Evolutionary conservation across 306 rosid species (phyloP).

Genomic region (Fragaria iinumae): DNA sequence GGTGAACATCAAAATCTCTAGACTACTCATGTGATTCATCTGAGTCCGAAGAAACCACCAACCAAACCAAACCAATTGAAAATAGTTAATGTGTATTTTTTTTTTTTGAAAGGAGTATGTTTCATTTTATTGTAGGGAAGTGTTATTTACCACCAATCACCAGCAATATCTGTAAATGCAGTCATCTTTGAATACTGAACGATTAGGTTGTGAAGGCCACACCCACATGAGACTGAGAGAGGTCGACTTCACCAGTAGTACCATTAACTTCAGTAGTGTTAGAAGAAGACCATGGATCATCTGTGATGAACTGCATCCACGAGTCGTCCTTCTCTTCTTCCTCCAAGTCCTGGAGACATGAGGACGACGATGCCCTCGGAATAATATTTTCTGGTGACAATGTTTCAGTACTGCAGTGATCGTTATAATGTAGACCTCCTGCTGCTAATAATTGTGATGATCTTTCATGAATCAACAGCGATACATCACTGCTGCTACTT

Average conservation of each 20-base stretch:
- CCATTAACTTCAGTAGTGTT: conserved; percentile 26
- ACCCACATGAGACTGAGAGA: conserved; percentile 46
- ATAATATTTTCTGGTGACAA: conserved; percentile 68
- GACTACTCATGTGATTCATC: conserved; percentile 13
- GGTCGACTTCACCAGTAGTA: conserved; percentile 46
- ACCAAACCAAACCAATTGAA: conserved; percentile 41
- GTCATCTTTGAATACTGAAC: not conserved
- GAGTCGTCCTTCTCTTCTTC: conserved; percentile 94
- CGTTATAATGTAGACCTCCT: conserved; percentile 41
- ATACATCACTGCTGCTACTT: conserved; percentile 38
- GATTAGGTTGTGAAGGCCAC: conserved; percentile 64
- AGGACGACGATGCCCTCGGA: conserved; percentile 60
- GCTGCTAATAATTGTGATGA: conserved; percentile 31
- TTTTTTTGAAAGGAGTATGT: not conserved
- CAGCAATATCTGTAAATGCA: not conserved
- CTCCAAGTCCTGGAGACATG: conserved; percentile 46
- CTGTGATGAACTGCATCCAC: conserved; percentile 96
- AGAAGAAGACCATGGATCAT: conserved; percentile 87
- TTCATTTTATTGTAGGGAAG: conserved; percentile 14
- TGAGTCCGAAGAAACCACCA: conserved; percentile 56
- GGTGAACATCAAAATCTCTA: conserved; percentile 41
- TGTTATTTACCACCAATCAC: conserved; percentile 62
- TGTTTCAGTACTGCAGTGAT: conserved; percentile 44
- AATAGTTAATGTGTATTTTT: conserved; percentile 24
- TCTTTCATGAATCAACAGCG: conserved; percentile 42